A percentile compares a stretch with the other conserved stretches of the same genome.
Conservation (phyloP, 345 rosid species). For the Erysimum cheiranthoides region DNA sequence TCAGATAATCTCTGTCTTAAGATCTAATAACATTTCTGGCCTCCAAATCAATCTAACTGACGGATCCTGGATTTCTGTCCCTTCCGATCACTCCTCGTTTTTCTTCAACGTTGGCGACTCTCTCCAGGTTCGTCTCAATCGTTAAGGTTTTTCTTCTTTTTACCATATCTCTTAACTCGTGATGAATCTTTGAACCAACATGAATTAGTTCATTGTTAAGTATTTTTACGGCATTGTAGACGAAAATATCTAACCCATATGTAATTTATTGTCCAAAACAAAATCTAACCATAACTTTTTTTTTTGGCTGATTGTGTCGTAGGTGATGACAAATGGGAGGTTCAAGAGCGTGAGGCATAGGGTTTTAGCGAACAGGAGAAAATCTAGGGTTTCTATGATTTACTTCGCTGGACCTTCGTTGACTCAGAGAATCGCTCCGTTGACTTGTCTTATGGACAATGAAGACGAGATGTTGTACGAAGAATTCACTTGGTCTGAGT, state of each 20-base stretch:
- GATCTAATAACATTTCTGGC: constrained; percentile 89
- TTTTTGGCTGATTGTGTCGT: background rate
- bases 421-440: constrained; percentile 63
- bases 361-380: constrained; percentile 61
- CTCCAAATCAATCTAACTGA: constrained; percentile 71
- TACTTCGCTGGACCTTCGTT: constrained; percentile 90
- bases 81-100: constrained; percentile 75
- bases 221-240: too few species aligned
- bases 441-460: constrained; percentile 58
- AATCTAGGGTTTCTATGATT: constrained; percentile 81
- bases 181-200: too few species aligned
- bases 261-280: too few species aligned
- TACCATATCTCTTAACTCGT: too few species aligned
- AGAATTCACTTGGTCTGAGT: constrained; percentile 93
- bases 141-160: too few species aligned
- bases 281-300: background rate
- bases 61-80: constrained; percentile 79
- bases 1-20: constrained; percentile 76
- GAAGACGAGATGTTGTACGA: constrained; percentile 67
- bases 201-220: too few species aligned
- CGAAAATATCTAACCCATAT: too few species aligned
- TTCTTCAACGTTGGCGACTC: constrained; percentile 88
- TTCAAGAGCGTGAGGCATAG: constrained; percentile 87
- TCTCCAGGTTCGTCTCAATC: constrained; percentile 57
- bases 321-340: constrained; percentile 96